Conservation (phyloP, 169 alveolate genomes). For the Haemoproteus tartakovskyi region DNA sequence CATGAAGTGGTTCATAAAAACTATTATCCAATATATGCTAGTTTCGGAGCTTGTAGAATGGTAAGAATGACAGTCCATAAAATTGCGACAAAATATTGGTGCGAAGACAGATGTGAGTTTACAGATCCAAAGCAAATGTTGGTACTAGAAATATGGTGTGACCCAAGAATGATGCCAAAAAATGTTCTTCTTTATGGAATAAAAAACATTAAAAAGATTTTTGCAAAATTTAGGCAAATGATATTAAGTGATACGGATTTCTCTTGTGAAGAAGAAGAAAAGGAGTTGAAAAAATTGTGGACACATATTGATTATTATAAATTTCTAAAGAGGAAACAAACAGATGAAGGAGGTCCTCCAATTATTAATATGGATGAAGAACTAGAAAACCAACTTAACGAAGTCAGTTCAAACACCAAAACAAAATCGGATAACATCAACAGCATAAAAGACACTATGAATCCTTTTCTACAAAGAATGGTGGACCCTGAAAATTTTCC, state of each 20-base stretch:
- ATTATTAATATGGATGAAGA: slow-evolving; percentile 31
- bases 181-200: slow-evolving; percentile 68
- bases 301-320: slow-evolving; percentile 47
- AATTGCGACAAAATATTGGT: slow-evolving; percentile 81
- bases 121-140: slow-evolving; percentile 84
- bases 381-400: background rate
- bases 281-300: slow-evolving; percentile 60
- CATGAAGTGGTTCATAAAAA: slow-evolving; percentile 76
- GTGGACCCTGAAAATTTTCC: slow-evolving; percentile 50
- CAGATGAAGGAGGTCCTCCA: slow-evolving; percentile 65
- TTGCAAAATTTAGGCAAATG: slow-evolving; percentile 54
- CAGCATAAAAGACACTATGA: background rate
- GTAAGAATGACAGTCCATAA: slow-evolving; percentile 86
- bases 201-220: slow-evolving; percentile 61
- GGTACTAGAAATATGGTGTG: slow-evolving; percentile 83
- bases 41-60: slow-evolving; percentile 84
- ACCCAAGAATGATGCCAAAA: slow-evolving; percentile 68
- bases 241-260: slow-evolving; percentile 29
- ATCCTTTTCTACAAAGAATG: slow-evolving; percentile 32
- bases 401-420: too few relatives aligned
- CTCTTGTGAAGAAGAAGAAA: slow-evolving; percentile 16
- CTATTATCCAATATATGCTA: slow-evolving; percentile 76
- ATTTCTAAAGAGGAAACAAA: slow-evolving; percentile 46
- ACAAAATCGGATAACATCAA: too few relatives aligned
- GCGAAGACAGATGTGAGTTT: slow-evolving; percentile 70